Evolutionary conservation across 2,329 filamentous ascomycete genomes (phyloP), one percentile per base, ranked within the genome.

Genomic region (Tolypocladium sp.): DNA sequence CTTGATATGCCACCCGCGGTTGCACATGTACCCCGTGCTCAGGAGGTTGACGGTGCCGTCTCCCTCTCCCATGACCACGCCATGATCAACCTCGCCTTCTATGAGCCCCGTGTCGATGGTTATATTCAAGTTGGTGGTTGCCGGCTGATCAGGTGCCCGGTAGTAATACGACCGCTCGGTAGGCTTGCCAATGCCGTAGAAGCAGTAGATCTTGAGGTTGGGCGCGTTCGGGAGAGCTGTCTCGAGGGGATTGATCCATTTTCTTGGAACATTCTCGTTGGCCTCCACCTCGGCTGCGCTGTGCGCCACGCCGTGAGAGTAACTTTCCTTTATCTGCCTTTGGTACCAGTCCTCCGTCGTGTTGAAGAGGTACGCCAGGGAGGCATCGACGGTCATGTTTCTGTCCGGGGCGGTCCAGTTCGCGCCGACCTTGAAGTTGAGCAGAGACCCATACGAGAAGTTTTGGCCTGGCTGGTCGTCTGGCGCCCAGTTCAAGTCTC

Each of bases 241-340:
- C 72, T 97, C 93, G 1, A 97, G 83, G 0, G 94, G 94, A 69
- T 99, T 99, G 62, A 96, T 85, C 94, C 94, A 99, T 70, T 95
- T 99, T 56, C 77, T 79, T 2, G 84, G 85, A 63, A 90, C 82
- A n/a, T 84, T 74, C 67, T 92, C 88, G 70, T 94, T 94, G 57
- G 82, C 85, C 68, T 96, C 89, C 0, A 99, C 91, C 73, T 96
- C 88, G 12, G 82, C 82, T 8, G 77, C 79, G 0, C 90, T 94
- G 62, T 91, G 87, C 0, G 94, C 94, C 33, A 99, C 81, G 15
- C 93, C 94, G 59, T 92, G 89, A 1, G 92, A 97, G 75, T 96
- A 99, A 70, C 86, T 90, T 10, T 79, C 76, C 58, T 83, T 78
- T 13, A 96, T 79, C 70, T 89, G 86, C 38, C 89, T 77, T 61